Evolutionary conservation across 805 yeast species (phyloP).

Genomic region (Cyberlindnera euphorbiiphila): DNA sequence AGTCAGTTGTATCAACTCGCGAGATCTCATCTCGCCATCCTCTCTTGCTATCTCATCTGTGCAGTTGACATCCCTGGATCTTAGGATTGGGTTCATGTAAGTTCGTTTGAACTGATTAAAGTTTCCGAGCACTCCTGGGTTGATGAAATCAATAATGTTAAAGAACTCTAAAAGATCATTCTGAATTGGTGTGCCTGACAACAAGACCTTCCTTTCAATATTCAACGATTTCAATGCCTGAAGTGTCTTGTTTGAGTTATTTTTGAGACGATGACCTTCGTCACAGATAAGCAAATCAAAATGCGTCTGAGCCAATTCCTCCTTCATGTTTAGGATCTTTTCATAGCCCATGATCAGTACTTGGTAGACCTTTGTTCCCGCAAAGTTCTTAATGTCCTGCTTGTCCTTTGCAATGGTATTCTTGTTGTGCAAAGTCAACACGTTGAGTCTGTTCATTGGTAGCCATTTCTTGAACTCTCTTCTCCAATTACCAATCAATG

Average conservation of each 20-base stretch:
- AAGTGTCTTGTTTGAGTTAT: conserved; percentile 63
- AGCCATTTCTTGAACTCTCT: conserved; percentile 89
- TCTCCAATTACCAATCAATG: conserved; percentile 84
- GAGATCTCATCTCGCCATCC: conserved; percentile 58
- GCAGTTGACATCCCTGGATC: conserved; percentile 65
- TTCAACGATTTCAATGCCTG: conserved; percentile 47
- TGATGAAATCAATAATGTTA: conserved; percentile 75
- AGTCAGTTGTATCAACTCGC: conserved; percentile 62
- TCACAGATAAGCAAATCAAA: conserved; percentile 78
- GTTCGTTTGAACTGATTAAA: conserved; percentile 54
- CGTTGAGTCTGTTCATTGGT: conserved; percentile 47
- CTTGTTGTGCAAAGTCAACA: conserved; percentile 53
- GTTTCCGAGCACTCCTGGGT: conserved; percentile 76
- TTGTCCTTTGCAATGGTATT: conserved; percentile 48
- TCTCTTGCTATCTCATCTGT: conserved; percentile 43
- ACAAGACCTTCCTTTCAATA: conserved; percentile 48
- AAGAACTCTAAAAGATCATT: conserved; percentile 84
- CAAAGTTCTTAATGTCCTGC: conserved; percentile 29
- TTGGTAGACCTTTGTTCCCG: conserved; percentile 69
- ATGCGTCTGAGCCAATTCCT: conserved; percentile 39
- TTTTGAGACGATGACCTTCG: conserved; percentile 91
- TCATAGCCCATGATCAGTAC: conserved; percentile 88
- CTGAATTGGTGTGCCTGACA: conserved; percentile 93
- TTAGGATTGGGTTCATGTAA: conserved; percentile 66
- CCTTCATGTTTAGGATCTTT: conserved; percentile 53